These are phyloP conservation scores for Ascosphaera apis DNA, from an alignment of 2,329 filamentous ascomycete genomes.

Conservation along the genomic window DNA sequence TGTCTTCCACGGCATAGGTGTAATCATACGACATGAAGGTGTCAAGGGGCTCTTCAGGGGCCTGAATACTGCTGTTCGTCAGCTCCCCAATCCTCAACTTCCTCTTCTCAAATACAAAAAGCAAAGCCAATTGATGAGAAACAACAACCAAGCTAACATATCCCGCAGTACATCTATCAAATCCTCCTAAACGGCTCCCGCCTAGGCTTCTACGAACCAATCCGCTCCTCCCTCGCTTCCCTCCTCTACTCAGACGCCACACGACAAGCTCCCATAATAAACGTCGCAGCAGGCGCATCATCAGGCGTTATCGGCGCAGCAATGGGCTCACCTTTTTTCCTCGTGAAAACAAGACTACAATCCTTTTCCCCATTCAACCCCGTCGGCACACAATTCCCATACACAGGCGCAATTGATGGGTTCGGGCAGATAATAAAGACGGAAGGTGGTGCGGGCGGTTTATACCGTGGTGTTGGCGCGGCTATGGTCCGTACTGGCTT, in stretches of 20 bases:
- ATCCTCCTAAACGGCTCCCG: conserved; percentile 90
- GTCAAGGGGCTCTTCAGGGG: conserved; percentile 67
- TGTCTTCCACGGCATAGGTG: conserved; percentile 70
- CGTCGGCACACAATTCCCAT: conserved; percentile 89
- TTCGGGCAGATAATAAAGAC: conserved; percentile 51
- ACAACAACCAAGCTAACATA: conserved; percentile 4
- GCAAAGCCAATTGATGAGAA: too few relatives aligned
- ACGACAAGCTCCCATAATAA: conserved; percentile 70
- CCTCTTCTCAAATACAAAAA: too few relatives aligned
- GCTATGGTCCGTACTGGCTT: conserved; percentile 94
- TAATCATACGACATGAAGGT: conserved; percentile 82
- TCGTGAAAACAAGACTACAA: conserved; percentile 89
- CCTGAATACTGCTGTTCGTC: conserved; percentile 50
- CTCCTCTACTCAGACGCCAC: conserved; percentile 47
- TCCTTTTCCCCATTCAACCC: conserved; percentile 82
- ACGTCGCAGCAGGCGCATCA: conserved; percentile 75
- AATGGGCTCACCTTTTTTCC: conserved; percentile 89
- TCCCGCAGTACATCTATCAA: conserved; percentile 63
- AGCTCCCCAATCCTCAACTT: too few relatives aligned
- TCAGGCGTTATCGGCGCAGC: conserved; percentile 81
- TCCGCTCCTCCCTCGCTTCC: conserved; percentile 48
- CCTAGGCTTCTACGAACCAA: conserved; percentile 89
- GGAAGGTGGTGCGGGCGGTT: conserved; percentile 49
- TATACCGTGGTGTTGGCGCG: conserved; percentile 77
- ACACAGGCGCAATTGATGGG: conserved; percentile 67